Percentiles rank a stretch among this genome's conserved stretches.
phyloP scores from a whole-genome alignment of 2,329 filamentous ascomycete genomes.

The Pseudovirgaria hyperparasitica region DNA sequence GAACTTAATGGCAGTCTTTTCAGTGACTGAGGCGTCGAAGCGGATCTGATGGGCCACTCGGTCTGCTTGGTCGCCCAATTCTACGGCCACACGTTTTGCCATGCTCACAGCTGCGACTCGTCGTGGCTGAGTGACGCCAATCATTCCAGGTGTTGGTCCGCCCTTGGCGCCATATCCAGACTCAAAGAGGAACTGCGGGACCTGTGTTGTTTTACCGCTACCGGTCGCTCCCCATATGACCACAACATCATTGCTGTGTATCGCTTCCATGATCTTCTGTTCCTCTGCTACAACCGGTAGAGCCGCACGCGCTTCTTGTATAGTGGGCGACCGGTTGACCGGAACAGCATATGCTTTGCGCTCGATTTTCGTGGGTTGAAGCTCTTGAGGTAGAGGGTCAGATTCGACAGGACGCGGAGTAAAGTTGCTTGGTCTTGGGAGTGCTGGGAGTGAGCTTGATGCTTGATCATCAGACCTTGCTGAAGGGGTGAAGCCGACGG shows the following conservation, averaged over 20 bases:
- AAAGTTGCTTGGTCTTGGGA: conserved; percentile 49
- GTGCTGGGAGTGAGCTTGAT: conserved; percentile 12
- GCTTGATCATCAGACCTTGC: conserved; percentile 17
- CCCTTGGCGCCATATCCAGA: conserved; percentile 72
- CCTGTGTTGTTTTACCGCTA: conserved; percentile 93
- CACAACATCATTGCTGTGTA: conserved; percentile 80
- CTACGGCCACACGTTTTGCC: conserved; percentile 79
- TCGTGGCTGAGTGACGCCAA: conserved; percentile 88
- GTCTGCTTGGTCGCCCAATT: conserved; percentile 65
- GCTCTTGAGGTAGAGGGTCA: conserved; percentile 56
- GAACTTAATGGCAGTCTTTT: conserved; percentile 86
- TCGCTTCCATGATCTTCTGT: conserved; percentile 95
- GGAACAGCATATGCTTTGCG: conserved; percentile 67
- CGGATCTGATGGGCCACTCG: conserved; percentile 83
- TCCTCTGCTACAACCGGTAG: conserved; percentile 90
- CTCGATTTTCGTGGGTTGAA: conserved; percentile 42
- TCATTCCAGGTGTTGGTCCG: conserved; percentile 77
- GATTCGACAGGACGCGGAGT: conserved; percentile 54
- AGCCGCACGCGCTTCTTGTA: conserved; percentile 65
- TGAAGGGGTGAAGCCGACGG: conserved; percentile 54
- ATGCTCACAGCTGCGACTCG: conserved; percentile 94
- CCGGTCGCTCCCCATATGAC: conserved; percentile 92
- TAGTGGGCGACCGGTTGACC: conserved; percentile 55
- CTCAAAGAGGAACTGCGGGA: conserved; percentile 93
- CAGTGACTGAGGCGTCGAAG: conserved; percentile 72